Conservation (phyloP, 2,329 filamentous ascomycete genomes). For the Penicillium janthinellum region DNA sequence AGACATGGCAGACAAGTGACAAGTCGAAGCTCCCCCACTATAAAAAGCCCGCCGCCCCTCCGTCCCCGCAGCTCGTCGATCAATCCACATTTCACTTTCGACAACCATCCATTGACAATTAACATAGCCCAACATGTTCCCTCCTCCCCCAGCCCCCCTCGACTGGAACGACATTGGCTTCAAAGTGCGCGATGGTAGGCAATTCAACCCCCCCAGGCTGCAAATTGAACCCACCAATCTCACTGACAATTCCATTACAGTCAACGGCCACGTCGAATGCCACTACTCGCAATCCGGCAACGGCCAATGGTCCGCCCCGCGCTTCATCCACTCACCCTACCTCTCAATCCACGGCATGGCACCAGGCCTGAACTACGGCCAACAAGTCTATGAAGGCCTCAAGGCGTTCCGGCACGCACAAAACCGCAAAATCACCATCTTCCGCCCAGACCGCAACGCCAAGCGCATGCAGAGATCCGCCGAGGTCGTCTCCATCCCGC, state of each 20-base stretch:
- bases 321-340: conserved; percentile 80
- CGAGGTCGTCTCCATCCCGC: conserved; percentile 78
- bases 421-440: conserved; percentile 73
- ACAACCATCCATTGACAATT: neutral
- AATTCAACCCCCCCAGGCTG: neutral
- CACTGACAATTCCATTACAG: conserved; percentile 40
- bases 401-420: conserved; percentile 78
- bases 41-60: neutral
- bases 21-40: neutral
- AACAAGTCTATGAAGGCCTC: conserved; percentile 97
- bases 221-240: neutral
- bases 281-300: conserved; percentile 74
- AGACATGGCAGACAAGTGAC: no score
- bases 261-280: conserved; percentile 92
- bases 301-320: conserved; percentile 72
- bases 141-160: conserved; percentile 37
- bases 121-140: conserved; percentile 25
- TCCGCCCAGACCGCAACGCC: conserved; percentile 85
- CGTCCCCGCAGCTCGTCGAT: neutral
- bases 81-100: neutral
- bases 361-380: conserved; percentile 92
- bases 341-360: conserved; percentile 93
- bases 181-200: conserved; percentile 80
- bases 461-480: conserved; percentile 81
- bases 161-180: conserved; percentile 96